phyloP scores from a whole-genome alignment of 345 rosid genomes.

The Corchorus olitorius region DNA sequence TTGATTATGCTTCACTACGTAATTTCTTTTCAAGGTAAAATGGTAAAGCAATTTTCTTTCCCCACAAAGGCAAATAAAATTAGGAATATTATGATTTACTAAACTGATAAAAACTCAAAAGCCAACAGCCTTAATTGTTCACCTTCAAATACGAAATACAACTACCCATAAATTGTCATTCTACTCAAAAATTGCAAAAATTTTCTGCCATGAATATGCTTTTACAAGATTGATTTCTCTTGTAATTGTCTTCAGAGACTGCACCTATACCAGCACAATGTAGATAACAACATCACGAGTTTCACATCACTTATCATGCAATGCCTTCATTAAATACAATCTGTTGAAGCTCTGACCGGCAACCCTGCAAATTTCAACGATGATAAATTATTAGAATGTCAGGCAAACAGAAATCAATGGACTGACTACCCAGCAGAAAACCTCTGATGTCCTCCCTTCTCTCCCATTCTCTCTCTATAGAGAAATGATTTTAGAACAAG shows the following conservation, averaged over 20 bases:
- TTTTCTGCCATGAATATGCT: neutral
- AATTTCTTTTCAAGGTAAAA: neutral
- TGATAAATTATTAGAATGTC: neutral
- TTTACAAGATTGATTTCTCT: conserved; percentile 1
- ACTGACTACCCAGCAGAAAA: neutral
- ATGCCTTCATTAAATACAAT: conserved; percentile 77
- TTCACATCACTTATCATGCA: conserved; percentile 63
- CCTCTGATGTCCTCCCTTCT: neutral
- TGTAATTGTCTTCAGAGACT: neutral
- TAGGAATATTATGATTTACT: neutral
- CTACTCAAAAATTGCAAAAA: neutral
- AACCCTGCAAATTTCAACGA: conserved; percentile 57
- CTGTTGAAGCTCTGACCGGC: conserved; percentile 93
- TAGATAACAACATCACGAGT: neutral
- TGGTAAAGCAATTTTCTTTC: neutral
- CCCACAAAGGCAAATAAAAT: too few species aligned
- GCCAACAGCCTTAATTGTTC: neutral
- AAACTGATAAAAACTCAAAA: neutral
- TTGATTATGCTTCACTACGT: too few species aligned
- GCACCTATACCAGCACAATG: neutral
- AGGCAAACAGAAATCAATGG: neutral
- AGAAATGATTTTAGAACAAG: neutral
- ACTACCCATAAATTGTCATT: neutral
- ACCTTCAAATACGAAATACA: neutral
- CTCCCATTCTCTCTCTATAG: neutral